A percentile compares a stretch with the other conserved stretches of the same genome.
Conservation (phyloP, 345 rosid species). For the Geranium brycei region DNA sequence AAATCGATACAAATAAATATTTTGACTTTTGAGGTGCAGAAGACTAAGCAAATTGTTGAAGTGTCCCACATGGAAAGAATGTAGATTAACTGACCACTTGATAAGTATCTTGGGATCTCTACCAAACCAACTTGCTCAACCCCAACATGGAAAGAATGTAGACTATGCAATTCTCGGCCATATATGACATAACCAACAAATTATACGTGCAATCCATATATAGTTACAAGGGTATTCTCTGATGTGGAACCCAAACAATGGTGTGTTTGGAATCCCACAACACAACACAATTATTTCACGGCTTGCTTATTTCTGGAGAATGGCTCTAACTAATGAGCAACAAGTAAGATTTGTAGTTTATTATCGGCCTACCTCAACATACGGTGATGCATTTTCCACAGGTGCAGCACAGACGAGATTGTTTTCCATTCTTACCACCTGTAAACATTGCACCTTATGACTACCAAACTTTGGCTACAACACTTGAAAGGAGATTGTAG, state of each 20-base stretch:
- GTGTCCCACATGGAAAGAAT: no score
- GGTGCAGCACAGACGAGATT: conserved; percentile 25
- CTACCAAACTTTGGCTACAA: conserved; percentile 4
- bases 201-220: no score
- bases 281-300: not conserved
- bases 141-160: no score
- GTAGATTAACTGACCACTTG: no score
- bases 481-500: conserved; percentile 9
- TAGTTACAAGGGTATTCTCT: no score
- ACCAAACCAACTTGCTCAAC: not conserved
- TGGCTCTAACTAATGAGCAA: not conserved
- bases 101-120: no score
- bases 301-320: not conserved
- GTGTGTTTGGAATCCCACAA: no score
- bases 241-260: no score
- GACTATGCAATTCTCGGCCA: no score
- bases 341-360: conserved; percentile 1
- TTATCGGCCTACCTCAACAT: conserved; percentile 36
- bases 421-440: conserved; percentile 48
- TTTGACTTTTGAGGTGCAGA: not conserved
- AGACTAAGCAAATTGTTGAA: not conserved
- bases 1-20: not conserved
- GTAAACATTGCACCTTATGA: conserved; percentile 18
- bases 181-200: no score
- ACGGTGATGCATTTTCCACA: conserved; percentile 15